These are phyloP conservation scores for Phragmites australis DNA, from an alignment of 176 grass and related monocot genomes.

Conservation along the genomic window DNA sequence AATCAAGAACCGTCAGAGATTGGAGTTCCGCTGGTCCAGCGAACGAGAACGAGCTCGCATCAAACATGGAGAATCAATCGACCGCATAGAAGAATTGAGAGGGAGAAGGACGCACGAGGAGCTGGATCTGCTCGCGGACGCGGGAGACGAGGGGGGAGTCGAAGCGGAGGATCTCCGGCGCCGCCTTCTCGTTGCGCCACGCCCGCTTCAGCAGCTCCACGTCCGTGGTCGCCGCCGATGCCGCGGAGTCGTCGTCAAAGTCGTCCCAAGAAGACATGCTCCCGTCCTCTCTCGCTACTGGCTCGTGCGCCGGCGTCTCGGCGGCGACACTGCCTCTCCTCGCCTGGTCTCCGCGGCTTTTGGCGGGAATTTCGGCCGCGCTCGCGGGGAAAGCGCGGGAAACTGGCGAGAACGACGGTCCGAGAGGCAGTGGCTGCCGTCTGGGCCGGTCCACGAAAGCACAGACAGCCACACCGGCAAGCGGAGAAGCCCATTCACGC, in stretches of 20 bases:
- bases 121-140: constrained; percentile 85
- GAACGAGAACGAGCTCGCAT: background rate
- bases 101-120: constrained; percentile 44
- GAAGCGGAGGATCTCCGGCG: constrained; percentile 82
- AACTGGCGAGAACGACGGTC: background rate
- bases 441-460: too few species aligned
- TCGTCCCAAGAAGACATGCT: constrained; percentile 53
- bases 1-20: background rate
- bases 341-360: background rate
- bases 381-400: background rate
- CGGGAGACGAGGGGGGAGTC: constrained; percentile 65
- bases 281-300: background rate
- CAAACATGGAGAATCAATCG: background rate
- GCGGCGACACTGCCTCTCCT: background rate
- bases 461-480: too few species aligned
- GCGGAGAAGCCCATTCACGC: too few species aligned
- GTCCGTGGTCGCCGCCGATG: constrained; percentile 52
- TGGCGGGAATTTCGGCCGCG: constrained; percentile 29
- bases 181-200: constrained; percentile 90
- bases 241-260: constrained; percentile 38
- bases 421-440: background rate
- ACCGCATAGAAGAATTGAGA: background rate
- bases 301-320: background rate
- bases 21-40: background rate
- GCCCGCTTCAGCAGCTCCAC: constrained; percentile 72